A percentile compares a stretch with the other conserved stretches of the same genome.
These are phyloP conservation scores for Saccharomycopsis selenospora DNA, from an alignment of 805 yeast genomes.

Conservation along the genomic window DNA sequence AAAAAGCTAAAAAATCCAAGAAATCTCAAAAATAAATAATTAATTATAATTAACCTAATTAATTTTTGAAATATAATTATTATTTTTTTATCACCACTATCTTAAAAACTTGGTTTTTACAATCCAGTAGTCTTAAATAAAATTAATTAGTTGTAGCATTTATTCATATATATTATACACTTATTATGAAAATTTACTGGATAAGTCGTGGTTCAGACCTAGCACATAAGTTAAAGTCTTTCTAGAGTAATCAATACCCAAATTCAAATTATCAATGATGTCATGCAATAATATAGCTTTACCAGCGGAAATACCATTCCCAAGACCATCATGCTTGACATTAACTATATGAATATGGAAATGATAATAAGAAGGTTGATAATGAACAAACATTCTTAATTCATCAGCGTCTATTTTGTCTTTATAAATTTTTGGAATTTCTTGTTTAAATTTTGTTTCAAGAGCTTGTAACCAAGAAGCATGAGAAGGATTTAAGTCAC, in stretches of 20 bases:
- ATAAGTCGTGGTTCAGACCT: conserved; percentile 73
- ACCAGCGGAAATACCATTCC: conserved; percentile 65
- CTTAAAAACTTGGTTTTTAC: no score
- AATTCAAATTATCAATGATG: conserved; percentile 61
- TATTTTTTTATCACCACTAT: no score
- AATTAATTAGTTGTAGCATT: no score
- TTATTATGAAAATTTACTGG: no score
- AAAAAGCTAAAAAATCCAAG: conserved; percentile 21
- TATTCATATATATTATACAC: no score
- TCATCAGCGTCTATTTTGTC: conserved; percentile 41
- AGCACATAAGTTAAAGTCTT: conserved; percentile 58
- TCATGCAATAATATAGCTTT: conserved; percentile 79
- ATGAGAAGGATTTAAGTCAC: conserved; percentile 53
- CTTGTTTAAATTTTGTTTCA: conserved; percentile 36
- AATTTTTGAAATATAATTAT: background rate
- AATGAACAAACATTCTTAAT: conserved; percentile 75
- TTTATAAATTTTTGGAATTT: conserved; percentile 43
- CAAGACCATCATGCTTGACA: conserved; percentile 57
- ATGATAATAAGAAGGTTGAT: conserved; percentile 95
- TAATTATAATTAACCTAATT: background rate
- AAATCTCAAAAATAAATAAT: conserved; percentile 13
- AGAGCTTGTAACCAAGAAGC: conserved; percentile 49
- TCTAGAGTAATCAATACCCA: conserved; percentile 26
- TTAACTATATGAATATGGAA: conserved; percentile 89
- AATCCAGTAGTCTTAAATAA: no score